phyloP scores from a whole-genome alignment of 768 basidiomycete species.

The Phanerodontia chrysosporium region DNA sequence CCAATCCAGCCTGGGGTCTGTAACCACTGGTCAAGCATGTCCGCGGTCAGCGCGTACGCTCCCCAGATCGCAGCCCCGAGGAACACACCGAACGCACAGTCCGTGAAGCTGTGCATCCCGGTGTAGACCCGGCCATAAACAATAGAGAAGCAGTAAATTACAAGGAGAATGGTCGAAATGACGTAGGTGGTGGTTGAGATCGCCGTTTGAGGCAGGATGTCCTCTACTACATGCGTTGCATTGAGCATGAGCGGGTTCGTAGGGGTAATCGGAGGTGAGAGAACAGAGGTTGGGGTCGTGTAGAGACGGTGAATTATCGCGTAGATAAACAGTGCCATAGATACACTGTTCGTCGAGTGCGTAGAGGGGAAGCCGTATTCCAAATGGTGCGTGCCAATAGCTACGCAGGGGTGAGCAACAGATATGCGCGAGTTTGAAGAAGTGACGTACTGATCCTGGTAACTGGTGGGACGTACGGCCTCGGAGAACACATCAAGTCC shows the following conservation, averaged over 20 bases:
- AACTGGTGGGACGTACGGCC: constrained; percentile 89
- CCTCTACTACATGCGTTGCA: constrained; percentile 3
- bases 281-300: constrained; percentile 16
- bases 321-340: constrained; percentile 81
- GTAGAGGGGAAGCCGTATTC: constrained; percentile 97
- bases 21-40: constrained; percentile 40
- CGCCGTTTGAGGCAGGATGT: constrained; percentile 15
- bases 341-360: constrained; percentile 88
- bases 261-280: constrained; percentile 17
- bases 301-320: constrained; percentile 53
- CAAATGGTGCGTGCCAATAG: constrained; percentile 74
- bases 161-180: constrained; percentile 37
- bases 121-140: constrained; percentile 81
- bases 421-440: neutral
- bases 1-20: constrained; percentile 32
- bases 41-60: constrained; percentile 30
- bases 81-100: constrained; percentile 57
- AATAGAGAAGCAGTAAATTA: constrained; percentile 63
- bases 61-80: constrained; percentile 70
- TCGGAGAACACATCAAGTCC: constrained; percentile 85
- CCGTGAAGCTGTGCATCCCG: constrained; percentile 85
- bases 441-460: constrained; percentile 78
- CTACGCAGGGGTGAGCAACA: constrained; percentile 30
- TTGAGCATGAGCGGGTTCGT: constrained; percentile 5
- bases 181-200: constrained; percentile 46